Conservation (phyloP, 78 protist genomes). For the Monocercomonoides exilis region DNA sequence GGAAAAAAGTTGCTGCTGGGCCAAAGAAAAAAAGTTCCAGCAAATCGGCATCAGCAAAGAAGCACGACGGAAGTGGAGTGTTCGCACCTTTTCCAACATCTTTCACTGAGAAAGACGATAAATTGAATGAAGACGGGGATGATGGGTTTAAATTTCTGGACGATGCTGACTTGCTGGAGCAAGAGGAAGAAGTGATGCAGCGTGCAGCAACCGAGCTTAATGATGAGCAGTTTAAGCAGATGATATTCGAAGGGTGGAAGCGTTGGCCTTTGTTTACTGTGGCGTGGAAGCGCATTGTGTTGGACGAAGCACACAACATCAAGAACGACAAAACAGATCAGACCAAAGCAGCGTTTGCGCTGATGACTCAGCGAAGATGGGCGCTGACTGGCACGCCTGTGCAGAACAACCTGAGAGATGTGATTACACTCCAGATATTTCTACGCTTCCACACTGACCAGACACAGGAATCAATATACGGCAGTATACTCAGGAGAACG, state of each 20-base stretch:
- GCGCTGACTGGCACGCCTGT: conserved; percentile 53
- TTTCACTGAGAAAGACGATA: background rate
- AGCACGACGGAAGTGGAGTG: no score
- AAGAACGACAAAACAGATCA: conserved; percentile 28
- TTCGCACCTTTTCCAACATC: no score
- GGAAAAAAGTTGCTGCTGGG: no score
- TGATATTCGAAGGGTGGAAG: background rate
- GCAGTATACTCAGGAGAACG: background rate
- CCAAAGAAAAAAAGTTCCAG: no score
- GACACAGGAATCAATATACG: background rate
- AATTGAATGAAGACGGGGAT: background rate
- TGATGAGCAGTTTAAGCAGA: background rate
- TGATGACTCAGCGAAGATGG: conserved; percentile 25
- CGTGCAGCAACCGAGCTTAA: background rate
- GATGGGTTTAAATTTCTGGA: no score
- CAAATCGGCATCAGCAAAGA: no score
- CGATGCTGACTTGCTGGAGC: no score
- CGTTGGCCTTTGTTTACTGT: background rate
- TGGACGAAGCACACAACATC: conserved; percentile 54
- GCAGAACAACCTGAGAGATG: conserved; percentile 38
- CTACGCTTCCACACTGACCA: background rate
- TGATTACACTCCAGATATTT: conserved; percentile 24
- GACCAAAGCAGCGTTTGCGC: conserved; percentile 11
- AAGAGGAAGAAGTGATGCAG: background rate
- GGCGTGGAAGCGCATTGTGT: conserved; percentile 39